Percentiles rank a stretch among this genome's conserved stretches.
Conservation (phyloP, 441 rosid genomes). For the Erodium moschatum region DNA sequence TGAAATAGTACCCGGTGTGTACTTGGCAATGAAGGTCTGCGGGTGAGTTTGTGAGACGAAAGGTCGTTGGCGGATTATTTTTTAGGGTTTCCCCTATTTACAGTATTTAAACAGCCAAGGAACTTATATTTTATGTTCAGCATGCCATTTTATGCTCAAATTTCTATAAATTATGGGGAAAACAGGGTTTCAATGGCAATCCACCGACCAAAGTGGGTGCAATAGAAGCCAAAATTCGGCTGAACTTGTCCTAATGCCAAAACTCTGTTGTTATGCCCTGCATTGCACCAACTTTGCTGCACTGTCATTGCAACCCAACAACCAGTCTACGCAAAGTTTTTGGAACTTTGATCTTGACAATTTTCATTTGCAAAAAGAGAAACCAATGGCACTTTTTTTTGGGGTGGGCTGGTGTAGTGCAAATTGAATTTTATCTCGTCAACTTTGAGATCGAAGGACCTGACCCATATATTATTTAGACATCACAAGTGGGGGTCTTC, state of each 20-base stretch:
- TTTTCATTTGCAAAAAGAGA: background rate
- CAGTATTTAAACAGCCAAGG: background rate
- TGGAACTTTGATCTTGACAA: background rate
- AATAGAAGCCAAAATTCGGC: background rate
- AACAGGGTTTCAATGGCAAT: background rate
- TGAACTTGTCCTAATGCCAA: background rate
- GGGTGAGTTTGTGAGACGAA: no score
- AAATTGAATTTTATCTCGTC: background rate
- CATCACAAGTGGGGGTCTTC: background rate
- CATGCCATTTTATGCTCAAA: no score
- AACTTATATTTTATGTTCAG: no score
- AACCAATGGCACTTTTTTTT: background rate
- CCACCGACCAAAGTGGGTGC: background rate
- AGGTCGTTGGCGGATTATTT: no score
- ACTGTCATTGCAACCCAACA: background rate
- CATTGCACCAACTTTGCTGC: background rate
- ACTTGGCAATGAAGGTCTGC: no score
- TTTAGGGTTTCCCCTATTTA: background rate
- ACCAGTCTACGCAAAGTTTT: background rate
- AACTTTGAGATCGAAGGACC: no score
- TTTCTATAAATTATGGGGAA: background rate
- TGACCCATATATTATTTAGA: no score
- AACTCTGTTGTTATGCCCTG: background rate
- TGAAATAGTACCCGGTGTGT: no score
- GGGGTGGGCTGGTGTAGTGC: background rate